Conservation (phyloP, 352 stramenopile genomes). For the Phytopythium litorale region DNA sequence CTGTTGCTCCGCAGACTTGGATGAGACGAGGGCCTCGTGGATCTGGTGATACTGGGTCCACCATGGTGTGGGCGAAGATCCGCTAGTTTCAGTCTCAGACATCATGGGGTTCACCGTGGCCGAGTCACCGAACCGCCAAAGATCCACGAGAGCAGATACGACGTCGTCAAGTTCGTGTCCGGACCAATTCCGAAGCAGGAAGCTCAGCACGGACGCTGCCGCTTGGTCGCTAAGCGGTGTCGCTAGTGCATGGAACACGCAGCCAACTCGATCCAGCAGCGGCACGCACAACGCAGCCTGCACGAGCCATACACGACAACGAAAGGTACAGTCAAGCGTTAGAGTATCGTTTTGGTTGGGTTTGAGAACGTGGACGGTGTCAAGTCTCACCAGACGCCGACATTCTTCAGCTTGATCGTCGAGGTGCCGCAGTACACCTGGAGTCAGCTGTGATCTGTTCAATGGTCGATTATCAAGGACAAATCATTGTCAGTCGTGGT, state of each 20-base stretch:
- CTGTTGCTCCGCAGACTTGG: background rate
- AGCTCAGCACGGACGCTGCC: background rate
- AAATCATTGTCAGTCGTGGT: slow-evolving; percentile 2
- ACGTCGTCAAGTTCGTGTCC: background rate
- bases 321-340: background rate
- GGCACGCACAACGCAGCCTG: slow-evolving; percentile 1
- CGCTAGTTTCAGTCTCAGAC: background rate
- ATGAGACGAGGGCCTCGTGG: background rate
- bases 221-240: background rate
- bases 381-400: background rate
- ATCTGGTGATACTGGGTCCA: slow-evolving; percentile 1
- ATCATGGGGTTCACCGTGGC: background rate
- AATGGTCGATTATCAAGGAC: background rate
- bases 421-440: background rate
- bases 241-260: background rate
- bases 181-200: background rate
- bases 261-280: background rate
- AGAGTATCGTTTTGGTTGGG: background rate
- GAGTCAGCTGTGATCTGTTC: slow-evolving; percentile 1
- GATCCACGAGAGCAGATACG: background rate
- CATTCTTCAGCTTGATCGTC: background rate
- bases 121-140: slow-evolving; percentile 5
- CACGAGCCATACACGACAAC: background rate
- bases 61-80: background rate
- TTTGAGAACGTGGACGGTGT: background rate